Evolutionary conservation across 2,329 filamentous ascomycete species (phyloP).

Genomic region (Kalaharituber pfeilii): DNA sequence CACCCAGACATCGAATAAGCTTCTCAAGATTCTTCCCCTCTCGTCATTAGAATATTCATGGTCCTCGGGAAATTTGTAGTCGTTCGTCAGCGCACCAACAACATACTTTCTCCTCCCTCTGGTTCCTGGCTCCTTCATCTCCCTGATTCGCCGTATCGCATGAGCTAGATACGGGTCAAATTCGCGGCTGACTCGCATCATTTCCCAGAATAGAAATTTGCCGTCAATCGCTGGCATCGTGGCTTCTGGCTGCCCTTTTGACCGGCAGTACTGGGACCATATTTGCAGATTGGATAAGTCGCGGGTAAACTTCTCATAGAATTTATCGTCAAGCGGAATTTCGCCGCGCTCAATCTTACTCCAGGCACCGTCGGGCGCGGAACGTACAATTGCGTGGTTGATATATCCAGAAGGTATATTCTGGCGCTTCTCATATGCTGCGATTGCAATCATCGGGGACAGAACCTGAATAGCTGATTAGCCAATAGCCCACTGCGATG

Average conservation of each 20-base stretch:
- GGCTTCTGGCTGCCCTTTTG: constrained; percentile 12
- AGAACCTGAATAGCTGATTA: constrained; percentile 43
- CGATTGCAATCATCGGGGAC: constrained; percentile 82
- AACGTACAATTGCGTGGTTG: constrained; percentile 71
- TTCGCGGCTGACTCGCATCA: constrained; percentile 57
- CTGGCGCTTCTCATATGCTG: constrained; percentile 66
- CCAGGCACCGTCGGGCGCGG: constrained; percentile 67
- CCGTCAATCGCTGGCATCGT: constrained; percentile 53
- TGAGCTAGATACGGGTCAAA: constrained; percentile 82
- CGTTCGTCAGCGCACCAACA: constrained; percentile 76
- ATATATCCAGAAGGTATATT: constrained; percentile 76
- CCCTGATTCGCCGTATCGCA: constrained; percentile 51
- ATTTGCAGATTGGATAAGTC: constrained; percentile 51
- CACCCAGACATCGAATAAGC: constrained; percentile 71
- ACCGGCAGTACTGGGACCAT: constrained; percentile 50
- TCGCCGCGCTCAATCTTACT: constrained; percentile 74
- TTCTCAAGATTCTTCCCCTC: constrained; percentile 40
- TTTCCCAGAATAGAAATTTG: constrained; percentile 68
- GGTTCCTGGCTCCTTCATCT: constrained; percentile 23
- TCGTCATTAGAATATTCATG: constrained; percentile 47
- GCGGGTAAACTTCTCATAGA: constrained; percentile 56
- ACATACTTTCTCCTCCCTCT: constrained; percentile 40
- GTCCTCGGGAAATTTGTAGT: constrained; percentile 51
- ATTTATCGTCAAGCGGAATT: constrained; percentile 53
- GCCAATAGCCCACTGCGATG: constrained; percentile 3